Evolutionary conservation across 177 flowering plant species (phyloP).

Genomic region (Telopea speciosissima): DNA sequence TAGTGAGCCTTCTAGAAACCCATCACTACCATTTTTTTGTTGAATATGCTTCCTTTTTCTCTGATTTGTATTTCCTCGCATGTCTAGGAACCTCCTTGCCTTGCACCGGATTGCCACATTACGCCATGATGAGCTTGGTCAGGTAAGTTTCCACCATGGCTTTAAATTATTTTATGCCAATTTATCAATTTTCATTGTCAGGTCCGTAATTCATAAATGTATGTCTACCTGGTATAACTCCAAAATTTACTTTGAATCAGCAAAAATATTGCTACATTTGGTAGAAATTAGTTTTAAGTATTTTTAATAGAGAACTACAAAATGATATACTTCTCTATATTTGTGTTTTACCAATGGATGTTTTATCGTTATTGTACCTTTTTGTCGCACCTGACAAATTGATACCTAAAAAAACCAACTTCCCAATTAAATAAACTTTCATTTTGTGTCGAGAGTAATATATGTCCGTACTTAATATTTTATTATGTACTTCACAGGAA

Average conservation of each 20-base stretch:
- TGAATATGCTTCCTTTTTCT: not conserved
- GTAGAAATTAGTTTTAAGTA: not conserved
- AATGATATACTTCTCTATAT: too few relatives aligned
- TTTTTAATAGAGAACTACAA: too few relatives aligned
- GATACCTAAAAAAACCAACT: not conserved
- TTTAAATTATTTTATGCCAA: not conserved
- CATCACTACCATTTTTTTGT: not conserved
- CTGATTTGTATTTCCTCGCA: constrained; percentile 7
- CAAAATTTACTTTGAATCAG: not conserved
- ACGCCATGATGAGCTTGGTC: constrained; percentile 97
- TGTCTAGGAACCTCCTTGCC: constrained; percentile 65
- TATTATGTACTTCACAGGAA: constrained; percentile 49
- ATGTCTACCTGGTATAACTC: not conserved
- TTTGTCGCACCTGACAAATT: too few relatives aligned
- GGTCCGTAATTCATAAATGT: not conserved
- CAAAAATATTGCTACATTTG: too few relatives aligned
- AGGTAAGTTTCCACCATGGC: constrained; percentile 43
- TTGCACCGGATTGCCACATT: constrained; percentile 89
- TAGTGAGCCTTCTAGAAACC: too few relatives aligned
- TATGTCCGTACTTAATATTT: constrained; percentile 5
- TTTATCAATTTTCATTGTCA: not conserved
- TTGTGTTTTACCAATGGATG: not conserved
- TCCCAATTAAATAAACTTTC: not conserved
- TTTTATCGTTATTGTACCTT: not conserved
- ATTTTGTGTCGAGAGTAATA: not conserved